Evolutionary conservation across 257 asterid species (phyloP), one percentile per base, ranked within the genome.

Genomic region (Rubia yunnanensis): DNA sequence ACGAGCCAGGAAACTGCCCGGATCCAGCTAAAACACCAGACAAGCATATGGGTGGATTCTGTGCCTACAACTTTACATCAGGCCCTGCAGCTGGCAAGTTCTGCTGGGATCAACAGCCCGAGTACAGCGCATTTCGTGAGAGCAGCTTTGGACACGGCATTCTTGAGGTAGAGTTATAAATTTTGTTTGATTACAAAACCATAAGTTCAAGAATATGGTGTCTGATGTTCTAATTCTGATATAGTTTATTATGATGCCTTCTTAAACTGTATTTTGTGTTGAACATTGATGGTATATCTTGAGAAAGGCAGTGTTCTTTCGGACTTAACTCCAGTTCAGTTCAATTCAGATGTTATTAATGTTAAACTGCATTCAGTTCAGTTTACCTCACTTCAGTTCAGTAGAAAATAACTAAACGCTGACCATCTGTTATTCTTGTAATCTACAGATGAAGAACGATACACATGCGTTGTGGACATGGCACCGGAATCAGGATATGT

Each of bases 401-500:
- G 23, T 48, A 7, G 23, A 48, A 18, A 48, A 15, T 0, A 55
- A 20, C 38, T 3, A 7, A 11, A 34, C 34, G 26, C 18, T 69
- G 20, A 57, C 53, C 0, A 14, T 20, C 5, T 24, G 22, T 20
- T 57, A 11, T 41, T 38, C 30, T 14, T 41, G 44, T 27, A 52
- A 62, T 62, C 3, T 73, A 79, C 76, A 91, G 98, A 89, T 89
- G 81, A 84, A 80, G 82, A 92, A 92, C 17, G 86, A 78, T 72
- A 92, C 98, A 8, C 95, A 92, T 70, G 95, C 95, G 60, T 81
- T 92, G 11, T 92, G 98, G 98, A 88, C 91, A 63, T 92, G 98
- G 98, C 95, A 92, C 60, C 83, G 95, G 35, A 92, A 92, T 69
- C 95, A 88, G 68, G 98, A 91, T 66, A 78, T 88, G 92, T 91